phyloP scores from a whole-genome alignment of 192 early-diverging fungal species.

The Backusella mclennaniae region DNA sequence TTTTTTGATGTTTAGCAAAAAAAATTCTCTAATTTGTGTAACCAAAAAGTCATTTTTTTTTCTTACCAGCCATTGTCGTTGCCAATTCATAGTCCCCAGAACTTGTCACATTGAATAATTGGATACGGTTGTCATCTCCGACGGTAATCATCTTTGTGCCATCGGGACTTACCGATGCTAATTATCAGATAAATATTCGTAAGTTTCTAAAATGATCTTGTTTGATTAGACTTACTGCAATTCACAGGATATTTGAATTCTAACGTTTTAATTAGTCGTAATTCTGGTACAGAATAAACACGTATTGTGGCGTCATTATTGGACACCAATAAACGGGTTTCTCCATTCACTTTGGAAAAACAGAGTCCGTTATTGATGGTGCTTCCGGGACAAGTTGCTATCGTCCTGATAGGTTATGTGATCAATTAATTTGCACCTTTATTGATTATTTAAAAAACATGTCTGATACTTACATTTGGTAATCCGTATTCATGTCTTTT shows the following conservation, averaged over 20 bases:
- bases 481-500: constrained; percentile 58
- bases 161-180: constrained; percentile 87
- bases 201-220: neutral
- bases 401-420: constrained; percentile 24
- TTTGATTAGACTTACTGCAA: constrained; percentile 47
- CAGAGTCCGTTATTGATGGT: constrained; percentile 89
- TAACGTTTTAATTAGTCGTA: constrained; percentile 75
- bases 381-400: constrained; percentile 57
- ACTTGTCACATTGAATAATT: constrained; percentile 76
- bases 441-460: neutral
- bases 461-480: constrained; percentile 39
- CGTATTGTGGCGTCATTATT: constrained; percentile 96
- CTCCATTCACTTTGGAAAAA: constrained; percentile 55
- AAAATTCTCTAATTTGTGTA: constrained; percentile 2
- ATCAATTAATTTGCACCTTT: neutral
- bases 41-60: neutral
- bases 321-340: constrained; percentile 79
- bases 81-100: constrained; percentile 68
- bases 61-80: constrained; percentile 68
- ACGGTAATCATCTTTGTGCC: constrained; percentile 90
- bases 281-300: constrained; percentile 78
- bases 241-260: constrained; percentile 89
- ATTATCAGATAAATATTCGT: neutral
- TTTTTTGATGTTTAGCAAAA: neutral
- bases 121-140: constrained; percentile 85